Evolutionary conservation across 768 basidiomycete species (phyloP), one percentile per base, ranked within the genome.

Genomic region (Nidularia pulvinata): DNA sequence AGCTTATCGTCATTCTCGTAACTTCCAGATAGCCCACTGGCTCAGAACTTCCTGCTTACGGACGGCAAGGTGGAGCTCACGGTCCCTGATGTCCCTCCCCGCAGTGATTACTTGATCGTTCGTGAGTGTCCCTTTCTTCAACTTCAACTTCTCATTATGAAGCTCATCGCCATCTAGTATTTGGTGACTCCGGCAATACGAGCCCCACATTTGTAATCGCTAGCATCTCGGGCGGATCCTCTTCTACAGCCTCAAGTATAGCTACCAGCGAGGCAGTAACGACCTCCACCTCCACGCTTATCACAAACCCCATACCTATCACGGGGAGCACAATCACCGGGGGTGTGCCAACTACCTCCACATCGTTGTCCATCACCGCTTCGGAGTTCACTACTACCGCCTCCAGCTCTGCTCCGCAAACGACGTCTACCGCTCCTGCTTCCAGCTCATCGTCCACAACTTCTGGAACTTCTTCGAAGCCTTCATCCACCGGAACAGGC

Each of bases 111-210:
- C 58, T 77, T 84, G 51, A 68, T 91, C 61, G 85, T 80, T 55
- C 61, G 88, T 89, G 62, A 74, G 88, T 82, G n/a, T 34, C 3
- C 32, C 25, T 47, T 19, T 47, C 32, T 25, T 56, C 19, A 30
- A 52, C 50, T 54, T 46, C 49, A 53, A 44, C 48, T 11, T 53
- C 25, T 54, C 19, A 2, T 46, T 10, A 22, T n/a, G 45, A 14
- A 30, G 14, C 45, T n/a, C n/a, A 46, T 22, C 45, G 14, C 25
- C 25, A 59, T 35, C 4, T 49, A 89, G 88, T 88, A 42, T 71
- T 85, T 57, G 88, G 88, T 30, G 82, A 86, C 61, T 87, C 85
- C 11, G 89, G 88, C 9, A 82, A 91, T 56, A 58, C 65, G 7
- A 86, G 81, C 60, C 80, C 80, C 0, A 14, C 68, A 37, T 90